Base-by-base conservation (phyloP, 768 basidiomycete species). In the Tephrocybe sp. region DNA sequence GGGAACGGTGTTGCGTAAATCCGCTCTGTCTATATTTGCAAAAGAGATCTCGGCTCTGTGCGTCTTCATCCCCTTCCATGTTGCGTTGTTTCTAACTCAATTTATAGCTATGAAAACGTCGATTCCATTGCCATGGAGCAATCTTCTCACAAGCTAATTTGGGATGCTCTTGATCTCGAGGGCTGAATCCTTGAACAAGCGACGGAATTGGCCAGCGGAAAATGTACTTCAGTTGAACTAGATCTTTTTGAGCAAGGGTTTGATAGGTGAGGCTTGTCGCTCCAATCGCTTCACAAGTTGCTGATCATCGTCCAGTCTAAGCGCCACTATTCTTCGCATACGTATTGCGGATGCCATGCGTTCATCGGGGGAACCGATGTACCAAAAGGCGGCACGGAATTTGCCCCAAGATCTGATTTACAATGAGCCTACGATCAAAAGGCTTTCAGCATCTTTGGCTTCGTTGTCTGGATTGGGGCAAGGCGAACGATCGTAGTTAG, bases 1-100 rank as follows among this genome's bases (percentile, higher is more conserved):
- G 56, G 75, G 74, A 2, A 75, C 78, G 0, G 68, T 77, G 5
- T 64, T 65, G 33, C 71, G 73, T 42, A 74, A 72, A 46, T 71
- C 67, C 2, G 67, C 73, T 0, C 41, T 77, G 42, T 56, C 51
- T 2, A 6, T 63, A 4, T 80, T 80, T 45, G 68, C 65, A 3
- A 23, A 61, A 0, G 76, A 77, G 55, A 77, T 79, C 8, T 60
- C 73, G 9, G 63, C 58, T 3, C 36, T 76, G 66, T 78, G 62
- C 34, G 63, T 17, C 17, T 14, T 24, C 6, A 21, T 26, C 6
- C 28, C 3, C 11, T 17, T n/a, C 2, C n/a, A 23, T 2, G 2
- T 8, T 33, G 23, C 8, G 0, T n/a, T 21, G 38, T 4, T 8
- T 17, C 3, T 6, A 3, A 24, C 30, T 70, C 2, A 65, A 64